Conservation (phyloP, 2,329 filamentous ascomycete species). For the Aureobasidium sp. region DNA sequence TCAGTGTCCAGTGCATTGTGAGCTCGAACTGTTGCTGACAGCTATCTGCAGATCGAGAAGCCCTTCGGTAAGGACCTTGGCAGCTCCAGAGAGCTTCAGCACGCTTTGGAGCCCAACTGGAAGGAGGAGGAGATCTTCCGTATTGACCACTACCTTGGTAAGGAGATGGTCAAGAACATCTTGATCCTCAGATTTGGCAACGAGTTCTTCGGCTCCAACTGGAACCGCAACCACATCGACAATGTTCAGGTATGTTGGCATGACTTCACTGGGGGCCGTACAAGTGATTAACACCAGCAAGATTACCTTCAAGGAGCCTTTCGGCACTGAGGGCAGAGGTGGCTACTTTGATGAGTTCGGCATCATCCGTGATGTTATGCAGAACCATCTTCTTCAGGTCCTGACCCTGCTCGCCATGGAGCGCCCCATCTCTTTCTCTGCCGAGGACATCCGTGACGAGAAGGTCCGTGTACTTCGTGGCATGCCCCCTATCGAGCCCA, state of each 20-base stretch:
- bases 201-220: constrained; percentile 96
- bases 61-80: constrained; percentile 95
- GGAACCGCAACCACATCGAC: constrained; percentile 99
- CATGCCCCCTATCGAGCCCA: constrained; percentile 92
- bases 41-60: constrained; percentile 73
- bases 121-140: constrained; percentile 98
- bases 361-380: constrained; percentile 99
- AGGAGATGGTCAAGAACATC: constrained; percentile 99
- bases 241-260: constrained; percentile 65
- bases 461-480: constrained; percentile 93
- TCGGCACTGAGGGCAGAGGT: constrained; percentile 93
- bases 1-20: constrained; percentile 40
- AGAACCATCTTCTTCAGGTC: constrained; percentile 97
- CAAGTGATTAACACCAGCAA: constrained; percentile 22
- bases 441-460: constrained; percentile 97
- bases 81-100: constrained; percentile 90
- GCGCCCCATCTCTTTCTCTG: constrained; percentile 93
- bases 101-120: constrained; percentile 94
- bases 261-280: background rate
- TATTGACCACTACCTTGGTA: constrained; percentile 98
- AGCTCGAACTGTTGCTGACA: constrained; percentile 13
- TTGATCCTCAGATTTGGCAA: constrained; percentile 96
- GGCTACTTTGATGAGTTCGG: constrained; percentile 99
- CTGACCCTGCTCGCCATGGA: constrained; percentile 97
- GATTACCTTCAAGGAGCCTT: constrained; percentile 99